These are phyloP conservation scores for Luffa acutangula DNA, from an alignment of 306 rosid genomes.

Conservation along the genomic window DNA sequence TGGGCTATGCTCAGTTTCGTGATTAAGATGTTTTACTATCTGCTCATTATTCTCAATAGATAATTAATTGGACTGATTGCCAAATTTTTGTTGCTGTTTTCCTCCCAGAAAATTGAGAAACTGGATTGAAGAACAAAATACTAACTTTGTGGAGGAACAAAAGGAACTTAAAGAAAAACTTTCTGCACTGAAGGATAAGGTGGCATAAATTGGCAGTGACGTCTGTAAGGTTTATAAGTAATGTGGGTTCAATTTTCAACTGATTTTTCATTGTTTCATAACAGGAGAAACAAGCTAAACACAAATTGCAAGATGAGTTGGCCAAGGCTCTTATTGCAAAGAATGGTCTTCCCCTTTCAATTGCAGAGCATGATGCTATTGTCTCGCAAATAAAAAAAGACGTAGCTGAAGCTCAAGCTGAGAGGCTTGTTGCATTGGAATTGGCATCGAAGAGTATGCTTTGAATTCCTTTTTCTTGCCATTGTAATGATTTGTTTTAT, in stretches of 20 bases:
- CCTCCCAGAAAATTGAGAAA: constrained; percentile 30
- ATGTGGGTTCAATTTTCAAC: not conserved
- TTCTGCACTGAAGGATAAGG: constrained; percentile 33
- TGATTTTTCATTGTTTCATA: not conserved
- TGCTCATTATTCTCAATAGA: not conserved
- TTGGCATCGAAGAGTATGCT: constrained; percentile 37
- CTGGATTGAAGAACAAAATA: constrained; percentile 34
- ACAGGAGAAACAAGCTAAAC: constrained; percentile 29
- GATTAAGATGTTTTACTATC: not conserved
- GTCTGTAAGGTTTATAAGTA: not conserved
- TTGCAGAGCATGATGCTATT: constrained; percentile 22
- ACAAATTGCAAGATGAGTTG: constrained; percentile 36
- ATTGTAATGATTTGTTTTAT: not conserved
- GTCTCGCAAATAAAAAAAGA: constrained; percentile 34
- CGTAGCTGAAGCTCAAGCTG: constrained; percentile 42
- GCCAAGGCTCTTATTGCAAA: constrained; percentile 25
- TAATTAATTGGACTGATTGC: not conserved
- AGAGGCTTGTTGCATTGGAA: constrained; percentile 33
- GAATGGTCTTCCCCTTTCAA: constrained; percentile 19
- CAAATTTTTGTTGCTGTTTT: not conserved
- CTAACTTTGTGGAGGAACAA: constrained; percentile 15
- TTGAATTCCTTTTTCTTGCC: not conserved
- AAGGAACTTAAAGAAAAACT: constrained; percentile 29
- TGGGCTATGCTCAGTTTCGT: too few relatives aligned
- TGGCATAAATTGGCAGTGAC: not conserved